These are phyloP conservation scores for Leptosphaerulina australis DNA, from an alignment of 2,329 filamentous ascomycete species.

Conservation along the genomic window DNA sequence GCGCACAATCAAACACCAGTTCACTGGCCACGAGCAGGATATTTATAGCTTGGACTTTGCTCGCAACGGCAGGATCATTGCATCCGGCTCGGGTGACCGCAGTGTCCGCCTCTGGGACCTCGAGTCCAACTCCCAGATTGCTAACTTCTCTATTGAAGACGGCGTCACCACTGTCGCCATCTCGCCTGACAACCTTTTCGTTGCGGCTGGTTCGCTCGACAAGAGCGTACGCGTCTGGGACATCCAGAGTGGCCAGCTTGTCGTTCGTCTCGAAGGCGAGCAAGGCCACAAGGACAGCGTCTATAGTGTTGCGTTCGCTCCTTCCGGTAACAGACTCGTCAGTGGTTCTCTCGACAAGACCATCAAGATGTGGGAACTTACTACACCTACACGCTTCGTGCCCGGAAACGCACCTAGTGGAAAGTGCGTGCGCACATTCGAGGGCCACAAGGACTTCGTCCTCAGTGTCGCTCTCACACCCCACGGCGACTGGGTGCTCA, in stretches of 20 bases:
- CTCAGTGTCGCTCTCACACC: conserved; percentile 94
- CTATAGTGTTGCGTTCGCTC: conserved; percentile 94
- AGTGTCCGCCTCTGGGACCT: conserved; percentile 98
- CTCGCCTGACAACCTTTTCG: conserved; percentile 90
- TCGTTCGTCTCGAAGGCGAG: conserved; percentile 89
- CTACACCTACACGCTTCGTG: conserved; percentile 69
- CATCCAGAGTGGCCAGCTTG: conserved; percentile 79
- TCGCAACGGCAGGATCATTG: conserved; percentile 89
- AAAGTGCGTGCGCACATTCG: conserved; percentile 95
- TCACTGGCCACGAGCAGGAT: conserved; percentile 97
- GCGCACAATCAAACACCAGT: conserved; percentile 86
- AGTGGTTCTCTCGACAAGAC: conserved; percentile 96
- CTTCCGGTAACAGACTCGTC: conserved; percentile 89
- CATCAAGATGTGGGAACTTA: conserved; percentile 99
- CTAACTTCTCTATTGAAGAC: conserved; percentile 91
- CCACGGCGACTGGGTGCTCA: conserved; percentile 94
- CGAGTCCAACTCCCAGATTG: conserved; percentile 77
- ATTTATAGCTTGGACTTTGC: conserved; percentile 98
- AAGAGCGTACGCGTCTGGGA: conserved; percentile 99
- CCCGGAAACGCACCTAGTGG: conserved; percentile 78
- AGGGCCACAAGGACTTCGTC: conserved; percentile 98
- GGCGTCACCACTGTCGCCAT: conserved; percentile 98
- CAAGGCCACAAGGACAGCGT: conserved; percentile 97
- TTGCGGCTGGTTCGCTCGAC: conserved; percentile 92
- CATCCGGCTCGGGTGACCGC: conserved; percentile 91